Evolutionary conservation across 1,284 basidiomycete species (phyloP).

Genomic region (Cerrena zonata): DNA sequence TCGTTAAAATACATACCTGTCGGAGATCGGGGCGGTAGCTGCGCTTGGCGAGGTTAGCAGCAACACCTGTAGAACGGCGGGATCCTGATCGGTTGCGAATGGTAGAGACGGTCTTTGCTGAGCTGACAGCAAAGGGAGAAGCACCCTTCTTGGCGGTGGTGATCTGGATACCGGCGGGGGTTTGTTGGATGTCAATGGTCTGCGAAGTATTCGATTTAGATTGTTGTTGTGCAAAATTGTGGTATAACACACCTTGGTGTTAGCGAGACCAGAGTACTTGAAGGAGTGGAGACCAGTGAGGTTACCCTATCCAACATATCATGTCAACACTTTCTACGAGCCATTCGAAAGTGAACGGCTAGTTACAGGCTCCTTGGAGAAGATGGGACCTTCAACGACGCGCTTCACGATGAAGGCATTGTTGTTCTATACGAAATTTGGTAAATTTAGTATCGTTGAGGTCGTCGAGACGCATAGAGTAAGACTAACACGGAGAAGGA

Average conservation of each 20-base stretch:
- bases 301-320: slow-evolving; percentile 61
- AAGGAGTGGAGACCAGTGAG: slow-evolving; percentile 79
- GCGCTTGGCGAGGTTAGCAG: slow-evolving; percentile 60
- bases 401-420: slow-evolving; percentile 83
- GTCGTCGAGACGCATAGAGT: not conserved
- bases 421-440: slow-evolving; percentile 48
- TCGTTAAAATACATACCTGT: slow-evolving; percentile 57
- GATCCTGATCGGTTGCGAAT: slow-evolving; percentile 70
- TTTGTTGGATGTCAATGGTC: slow-evolving; percentile 65
- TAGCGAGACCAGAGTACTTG: slow-evolving; percentile 85
- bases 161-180: slow-evolving; percentile 59
- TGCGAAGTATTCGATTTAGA: too few species aligned
- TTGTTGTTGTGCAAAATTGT: not conserved
- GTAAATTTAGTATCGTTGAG: slow-evolving; percentile 8
- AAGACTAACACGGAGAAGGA: slow-evolving; percentile 74
- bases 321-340: not conserved
- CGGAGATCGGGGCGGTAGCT: slow-evolving; percentile 78
- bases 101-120: slow-evolving; percentile 42
- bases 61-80: slow-evolving; percentile 71
- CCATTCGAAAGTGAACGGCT: not conserved
- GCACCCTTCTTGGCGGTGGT: slow-evolving; percentile 66
- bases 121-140: slow-evolving; percentile 47
- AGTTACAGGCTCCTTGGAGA: slow-evolving; percentile 81
- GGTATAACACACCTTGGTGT: slow-evolving; percentile 58
- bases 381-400: slow-evolving; percentile 63